Evolutionary conservation across 306 rosid species (phyloP).

Genomic region (Quillaja saponaria): DNA sequence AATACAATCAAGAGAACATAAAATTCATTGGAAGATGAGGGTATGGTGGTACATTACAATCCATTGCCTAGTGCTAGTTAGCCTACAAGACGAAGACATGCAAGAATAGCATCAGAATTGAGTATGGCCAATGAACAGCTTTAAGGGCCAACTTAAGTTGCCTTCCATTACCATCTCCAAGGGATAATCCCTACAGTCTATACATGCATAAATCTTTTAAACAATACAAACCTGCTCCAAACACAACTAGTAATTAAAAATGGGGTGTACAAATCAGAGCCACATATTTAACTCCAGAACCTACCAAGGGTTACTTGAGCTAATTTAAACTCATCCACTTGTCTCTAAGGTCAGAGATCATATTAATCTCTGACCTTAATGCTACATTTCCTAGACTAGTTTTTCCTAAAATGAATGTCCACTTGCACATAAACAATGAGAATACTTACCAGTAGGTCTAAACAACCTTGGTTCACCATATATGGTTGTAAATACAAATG

Average conservation of each 20-base stretch:
- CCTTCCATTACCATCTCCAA: not conserved
- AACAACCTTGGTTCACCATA: conserved; percentile 94
- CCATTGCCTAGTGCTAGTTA: conserved; percentile 10
- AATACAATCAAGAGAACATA: conserved; percentile 5
- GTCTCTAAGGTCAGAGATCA: not conserved
- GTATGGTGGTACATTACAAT: not conserved
- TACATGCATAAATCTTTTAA: not conserved
- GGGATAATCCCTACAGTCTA: not conserved
- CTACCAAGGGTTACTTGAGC: not conserved
- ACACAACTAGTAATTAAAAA: conserved; percentile 6
- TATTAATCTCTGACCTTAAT: conserved; percentile 11
- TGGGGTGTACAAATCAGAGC: not conserved
- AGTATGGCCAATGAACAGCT: conserved; percentile 10
- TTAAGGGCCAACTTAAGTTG: not conserved
- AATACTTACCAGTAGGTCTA: conserved; percentile 87
- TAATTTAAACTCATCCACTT: not conserved
- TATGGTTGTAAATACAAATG: conserved; percentile 89
- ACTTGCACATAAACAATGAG: conserved; percentile 19
- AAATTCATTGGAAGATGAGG: not conserved
- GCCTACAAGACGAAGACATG: conserved; percentile 13
- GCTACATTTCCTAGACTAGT: conserved; percentile 7
- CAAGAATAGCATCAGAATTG: conserved; percentile 2
- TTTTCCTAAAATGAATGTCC: conserved; percentile 11
- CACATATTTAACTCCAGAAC: conserved; percentile 9
- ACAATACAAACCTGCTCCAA: conserved; percentile 5